These are phyloP conservation scores for Botryotinia convoluta DNA, from an alignment of 2,329 filamentous ascomycete species.

Conservation along the genomic window DNA sequence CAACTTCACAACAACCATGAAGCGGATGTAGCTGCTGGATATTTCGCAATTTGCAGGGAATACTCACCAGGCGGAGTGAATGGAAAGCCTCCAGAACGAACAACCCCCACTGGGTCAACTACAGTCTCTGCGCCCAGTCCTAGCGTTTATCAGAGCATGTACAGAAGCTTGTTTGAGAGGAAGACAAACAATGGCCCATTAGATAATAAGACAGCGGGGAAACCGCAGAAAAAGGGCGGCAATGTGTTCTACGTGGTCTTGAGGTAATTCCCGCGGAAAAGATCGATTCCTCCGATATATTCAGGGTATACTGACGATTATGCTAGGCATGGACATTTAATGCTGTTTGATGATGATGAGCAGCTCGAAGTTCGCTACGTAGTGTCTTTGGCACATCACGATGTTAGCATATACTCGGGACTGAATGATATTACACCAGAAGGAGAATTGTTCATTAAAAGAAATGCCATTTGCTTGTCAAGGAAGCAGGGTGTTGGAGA, in stretches of 20 bases:
- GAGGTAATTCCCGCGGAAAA: constrained; percentile 51
- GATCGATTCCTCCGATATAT: no score
- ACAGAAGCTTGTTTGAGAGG: constrained; percentile 89
- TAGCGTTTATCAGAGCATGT: constrained; percentile 98
- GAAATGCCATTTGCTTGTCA: constrained; percentile 82
- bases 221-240: constrained; percentile 56
- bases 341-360: constrained; percentile 95
- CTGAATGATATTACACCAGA: constrained; percentile 71
- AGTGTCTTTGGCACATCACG: constrained; percentile 85
- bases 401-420: constrained; percentile 80
- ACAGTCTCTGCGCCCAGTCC: constrained; percentile 78
- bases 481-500: constrained; percentile 58
- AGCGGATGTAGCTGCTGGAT: constrained; percentile 79
- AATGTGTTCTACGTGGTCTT: constrained; percentile 94
- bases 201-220: constrained; percentile 37
- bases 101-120: constrained; percentile 72
- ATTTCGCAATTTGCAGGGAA: constrained; percentile 92
- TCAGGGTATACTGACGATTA: background rate
- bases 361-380: constrained; percentile 96
- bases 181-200: constrained; percentile 49
- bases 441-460: constrained; percentile 92
- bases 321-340: constrained; percentile 81
- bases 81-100: constrained; percentile 84
- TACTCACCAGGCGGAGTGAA: constrained; percentile 90
- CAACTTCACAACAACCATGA: constrained; percentile 57